phyloP scores from a whole-genome alignment of 2,329 filamentous ascomycete genomes.

The Cladosporium sp. region DNA sequence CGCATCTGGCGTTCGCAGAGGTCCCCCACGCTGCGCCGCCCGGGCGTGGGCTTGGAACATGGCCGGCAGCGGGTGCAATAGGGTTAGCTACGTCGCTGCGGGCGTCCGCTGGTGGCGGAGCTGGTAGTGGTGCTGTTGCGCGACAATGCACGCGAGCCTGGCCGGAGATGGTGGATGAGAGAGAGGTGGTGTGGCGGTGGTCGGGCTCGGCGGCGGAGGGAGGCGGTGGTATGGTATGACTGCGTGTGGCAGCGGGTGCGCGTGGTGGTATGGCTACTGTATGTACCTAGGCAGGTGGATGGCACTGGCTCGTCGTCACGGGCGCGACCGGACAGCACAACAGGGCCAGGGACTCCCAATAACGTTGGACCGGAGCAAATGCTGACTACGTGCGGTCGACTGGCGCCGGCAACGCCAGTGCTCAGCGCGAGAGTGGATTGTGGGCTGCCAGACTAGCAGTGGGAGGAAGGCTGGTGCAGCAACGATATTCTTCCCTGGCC shows the following conservation, averaged over 20 bases:
- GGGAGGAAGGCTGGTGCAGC: no score
- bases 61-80: constrained; percentile 7
- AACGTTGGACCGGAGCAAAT: constrained; percentile 2
- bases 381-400: constrained; percentile 8
- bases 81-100: constrained; percentile 1
- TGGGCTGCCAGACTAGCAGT: neutral
- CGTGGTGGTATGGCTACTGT: constrained; percentile 2
- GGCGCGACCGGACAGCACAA: constrained; percentile 10
- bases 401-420: constrained; percentile 2
- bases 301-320: constrained; percentile 10
- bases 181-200: neutral
- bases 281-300: neutral
- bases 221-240: neutral
- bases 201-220: neutral
- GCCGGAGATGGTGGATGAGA: neutral
- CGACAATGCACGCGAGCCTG: constrained; percentile 6
- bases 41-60: constrained; percentile 13
- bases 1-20: constrained; percentile 16
- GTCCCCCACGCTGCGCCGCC: constrained; percentile 20
- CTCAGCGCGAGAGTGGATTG: neutral
- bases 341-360: constrained; percentile 7
- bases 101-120: neutral
- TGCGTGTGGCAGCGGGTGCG: neutral
- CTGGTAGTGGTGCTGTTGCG: constrained; percentile 1
- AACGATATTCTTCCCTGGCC: constrained; percentile 6